These are phyloP conservation scores for Centrapalus pauciflorus DNA, from an alignment of 129 eudicot genomes.

Conservation along the genomic window DNA sequence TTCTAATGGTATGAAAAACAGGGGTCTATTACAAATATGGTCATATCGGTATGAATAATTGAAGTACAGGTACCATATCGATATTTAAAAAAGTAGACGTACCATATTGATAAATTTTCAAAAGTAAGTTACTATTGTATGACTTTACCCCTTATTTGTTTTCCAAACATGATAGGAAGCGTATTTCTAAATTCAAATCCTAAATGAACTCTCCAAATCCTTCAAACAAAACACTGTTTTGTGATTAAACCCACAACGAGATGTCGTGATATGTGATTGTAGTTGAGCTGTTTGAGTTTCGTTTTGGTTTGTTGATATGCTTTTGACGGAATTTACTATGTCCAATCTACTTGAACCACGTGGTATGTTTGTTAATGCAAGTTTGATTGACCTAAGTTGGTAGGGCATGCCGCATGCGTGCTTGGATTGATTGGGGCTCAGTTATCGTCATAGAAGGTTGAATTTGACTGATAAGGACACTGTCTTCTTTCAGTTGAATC, in stretches of 20 bases:
- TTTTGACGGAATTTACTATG: neutral
- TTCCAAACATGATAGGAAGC: too few species aligned
- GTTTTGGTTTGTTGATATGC: neutral
- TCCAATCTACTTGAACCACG: neutral
- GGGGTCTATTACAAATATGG: too few species aligned
- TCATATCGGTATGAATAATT: too few species aligned
- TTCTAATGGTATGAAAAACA: too few species aligned
- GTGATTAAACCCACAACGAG: too few species aligned
- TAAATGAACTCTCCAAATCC: too few species aligned
- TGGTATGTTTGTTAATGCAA: neutral
- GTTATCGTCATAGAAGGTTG: neutral
- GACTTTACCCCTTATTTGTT: too few species aligned
- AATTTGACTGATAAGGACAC: neutral
- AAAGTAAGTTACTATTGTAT: too few species aligned
- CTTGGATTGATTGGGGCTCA: constrained; percentile 1
- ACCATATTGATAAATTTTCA: too few species aligned
- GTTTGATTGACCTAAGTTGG: constrained; percentile 18
- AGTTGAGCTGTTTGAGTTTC: neutral
- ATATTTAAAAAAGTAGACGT: too few species aligned
- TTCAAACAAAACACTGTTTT: neutral
- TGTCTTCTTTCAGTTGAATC: neutral
- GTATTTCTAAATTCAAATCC: too few species aligned
- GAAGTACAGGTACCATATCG: too few species aligned
- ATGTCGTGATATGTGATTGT: neutral
- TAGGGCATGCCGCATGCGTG: neutral